Percentiles rank a stretch among this genome's conserved stretches.
phyloP scores from a whole-genome alignment of 306 rosid species.

The Medicago ruthenica region DNA sequence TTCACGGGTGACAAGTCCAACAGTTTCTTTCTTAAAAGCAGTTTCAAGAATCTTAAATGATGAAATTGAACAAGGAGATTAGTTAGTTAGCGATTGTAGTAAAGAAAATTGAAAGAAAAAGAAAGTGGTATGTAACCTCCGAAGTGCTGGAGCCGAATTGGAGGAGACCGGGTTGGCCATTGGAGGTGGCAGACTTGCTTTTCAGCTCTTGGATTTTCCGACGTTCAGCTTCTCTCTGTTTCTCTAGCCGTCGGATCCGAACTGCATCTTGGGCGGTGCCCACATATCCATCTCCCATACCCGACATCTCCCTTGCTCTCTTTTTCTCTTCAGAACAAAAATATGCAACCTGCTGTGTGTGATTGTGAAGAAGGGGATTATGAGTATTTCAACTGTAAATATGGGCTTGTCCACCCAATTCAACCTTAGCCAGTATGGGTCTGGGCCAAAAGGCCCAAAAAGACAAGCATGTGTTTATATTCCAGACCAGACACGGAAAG shows the following conservation, averaged over 20 bases:
- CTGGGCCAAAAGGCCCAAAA: not conserved
- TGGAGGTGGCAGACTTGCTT: conserved; percentile 74
- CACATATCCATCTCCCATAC: conserved; percentile 99
- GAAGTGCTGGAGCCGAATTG: conserved; percentile 97
- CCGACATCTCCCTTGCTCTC: conserved; percentile 63
- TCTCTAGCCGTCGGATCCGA: conserved; percentile 91
- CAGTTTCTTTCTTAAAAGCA: conserved; percentile 97
- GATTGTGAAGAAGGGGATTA: no score
- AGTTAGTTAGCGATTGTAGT: not conserved
- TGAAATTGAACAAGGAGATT: not conserved
- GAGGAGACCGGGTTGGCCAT: conserved; percentile 94
- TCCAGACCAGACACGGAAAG: not conserved
- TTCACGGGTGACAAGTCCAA: conserved; percentile 93
- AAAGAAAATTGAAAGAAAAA: conserved; percentile 4
- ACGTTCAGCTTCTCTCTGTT: conserved; percentile 97
- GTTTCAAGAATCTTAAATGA: conserved; percentile 87
- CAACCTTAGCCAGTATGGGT: not conserved
- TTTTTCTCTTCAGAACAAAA: not conserved
- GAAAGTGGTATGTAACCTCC: conserved; percentile 55
- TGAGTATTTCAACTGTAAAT: not conserved
- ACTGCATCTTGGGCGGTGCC: conserved; percentile 98
- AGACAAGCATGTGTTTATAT: not conserved
- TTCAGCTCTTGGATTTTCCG: conserved; percentile 96
- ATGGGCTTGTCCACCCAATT: not conserved
- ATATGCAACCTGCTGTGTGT: not conserved